These are phyloP conservation scores for Apiospora arundinis DNA, from an alignment of 2,329 filamentous ascomycete genomes.

Conservation along the genomic window DNA sequence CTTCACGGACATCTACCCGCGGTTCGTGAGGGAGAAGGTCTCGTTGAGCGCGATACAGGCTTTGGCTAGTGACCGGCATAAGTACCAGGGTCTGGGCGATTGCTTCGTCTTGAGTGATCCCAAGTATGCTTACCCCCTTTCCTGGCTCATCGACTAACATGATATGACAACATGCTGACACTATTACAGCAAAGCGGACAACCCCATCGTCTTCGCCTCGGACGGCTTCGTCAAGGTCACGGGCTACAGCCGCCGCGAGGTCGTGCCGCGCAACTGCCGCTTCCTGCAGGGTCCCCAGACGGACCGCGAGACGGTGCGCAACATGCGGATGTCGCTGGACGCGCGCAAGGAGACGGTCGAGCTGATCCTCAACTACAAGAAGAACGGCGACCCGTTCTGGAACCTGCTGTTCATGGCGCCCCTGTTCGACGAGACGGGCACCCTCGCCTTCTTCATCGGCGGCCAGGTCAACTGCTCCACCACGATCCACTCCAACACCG, in stretches of 20 bases:
- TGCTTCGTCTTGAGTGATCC: conserved; percentile 54
- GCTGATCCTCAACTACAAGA: conserved; percentile 51
- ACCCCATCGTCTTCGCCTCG: conserved; percentile 55
- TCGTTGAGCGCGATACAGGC: conserved; percentile 44
- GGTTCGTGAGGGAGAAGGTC: conserved; percentile 57
- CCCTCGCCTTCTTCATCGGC: conserved; percentile 48
- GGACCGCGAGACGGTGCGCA: conserved; percentile 44
- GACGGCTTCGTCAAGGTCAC: conserved; percentile 57
- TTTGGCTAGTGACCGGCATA: conserved; percentile 38
- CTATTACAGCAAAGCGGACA: conserved; percentile 44
- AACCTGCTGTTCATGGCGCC: conserved; percentile 41
- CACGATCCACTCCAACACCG: conserved; percentile 47
- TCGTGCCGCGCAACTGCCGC: conserved; percentile 55
- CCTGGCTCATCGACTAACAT: too few relatives aligned
- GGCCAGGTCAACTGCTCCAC: conserved; percentile 54
- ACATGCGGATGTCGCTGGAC: conserved; percentile 45
- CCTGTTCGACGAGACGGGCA: conserved; percentile 45
- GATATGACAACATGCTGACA: background rate
- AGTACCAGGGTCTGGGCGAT: conserved; percentile 50
- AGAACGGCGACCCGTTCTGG: conserved; percentile 59
- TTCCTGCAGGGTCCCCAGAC: conserved; percentile 53
- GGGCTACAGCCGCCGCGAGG: conserved; percentile 53
- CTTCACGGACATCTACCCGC: conserved; percentile 54
- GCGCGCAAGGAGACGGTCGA: conserved; percentile 26
- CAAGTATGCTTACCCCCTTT: too few relatives aligned